A percentile compares a stretch with the other conserved stretches of the same genome.
These are phyloP conservation scores for Micromonas commoda DNA, from an alignment of 139 green algal species.

Conservation along the genomic window DNA sequence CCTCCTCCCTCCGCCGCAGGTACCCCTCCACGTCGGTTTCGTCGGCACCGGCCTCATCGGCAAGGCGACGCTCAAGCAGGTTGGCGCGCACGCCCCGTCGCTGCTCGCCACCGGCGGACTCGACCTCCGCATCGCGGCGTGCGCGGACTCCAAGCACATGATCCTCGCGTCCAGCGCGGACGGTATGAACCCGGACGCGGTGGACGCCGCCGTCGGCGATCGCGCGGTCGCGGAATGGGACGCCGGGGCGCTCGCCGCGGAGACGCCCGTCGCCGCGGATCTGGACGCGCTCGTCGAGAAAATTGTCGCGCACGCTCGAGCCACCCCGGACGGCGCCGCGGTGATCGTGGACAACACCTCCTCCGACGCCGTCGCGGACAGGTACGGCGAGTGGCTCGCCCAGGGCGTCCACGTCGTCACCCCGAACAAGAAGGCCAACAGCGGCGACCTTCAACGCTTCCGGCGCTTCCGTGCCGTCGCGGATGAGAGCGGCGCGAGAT, in stretches of 20 bases:
- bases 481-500: conserved; percentile 83
- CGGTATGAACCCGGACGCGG: conserved; percentile 67
- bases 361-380: conserved; percentile 50
- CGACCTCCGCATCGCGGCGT: conserved; percentile 77
- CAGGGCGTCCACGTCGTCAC: conserved; percentile 59
- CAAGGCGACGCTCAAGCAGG: conserved; percentile 75
- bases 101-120: conserved; percentile 72
- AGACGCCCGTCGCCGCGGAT: conserved; percentile 49
- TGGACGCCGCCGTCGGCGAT: conserved; percentile 54
- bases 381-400: conserved; percentile 67
- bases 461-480: conserved; percentile 62
- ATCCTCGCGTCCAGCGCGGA: conserved; percentile 48
- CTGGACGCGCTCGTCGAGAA: conserved; percentile 51
- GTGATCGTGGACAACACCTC: conserved; percentile 93
- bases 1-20: conserved; percentile 76
- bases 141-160: conserved; percentile 65
- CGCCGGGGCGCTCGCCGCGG: not conserved
- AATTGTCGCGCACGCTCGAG: conserved; percentile 81
- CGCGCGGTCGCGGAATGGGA: not conserved
- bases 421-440: conserved; percentile 88
- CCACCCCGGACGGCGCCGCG: too few species aligned
- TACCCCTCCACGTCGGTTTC: conserved; percentile 80
- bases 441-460: conserved; percentile 73
- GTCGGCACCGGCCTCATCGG: conserved; percentile 90
- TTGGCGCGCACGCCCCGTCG: conserved; percentile 59